phyloP scores from a whole-genome alignment of 345 rosid species.

The Cardamine occulta region DNA sequence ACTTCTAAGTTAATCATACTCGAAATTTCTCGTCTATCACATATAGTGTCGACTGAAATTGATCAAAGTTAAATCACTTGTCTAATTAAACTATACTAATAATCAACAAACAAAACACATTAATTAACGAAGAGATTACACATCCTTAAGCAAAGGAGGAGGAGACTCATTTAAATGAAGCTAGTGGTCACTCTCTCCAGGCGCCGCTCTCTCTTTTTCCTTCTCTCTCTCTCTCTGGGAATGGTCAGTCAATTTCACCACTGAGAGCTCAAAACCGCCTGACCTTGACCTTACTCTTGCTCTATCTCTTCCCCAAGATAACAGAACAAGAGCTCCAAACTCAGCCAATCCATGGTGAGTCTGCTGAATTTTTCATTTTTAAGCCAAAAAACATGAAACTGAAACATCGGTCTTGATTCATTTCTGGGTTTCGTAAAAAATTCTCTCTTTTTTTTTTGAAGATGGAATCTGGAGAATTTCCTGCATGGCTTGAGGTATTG shows the following conservation, averaged over 20 bases:
- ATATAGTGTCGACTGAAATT: neutral
- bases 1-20: neutral
- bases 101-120: neutral
- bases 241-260: conserved; percentile 45
- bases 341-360: conserved; percentile 47
- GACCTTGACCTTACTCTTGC: conserved; percentile 16
- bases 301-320: conserved; percentile 21
- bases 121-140: conserved; percentile 10
- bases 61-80: neutral
- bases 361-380: neutral
- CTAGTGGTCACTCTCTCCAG: conserved; percentile 52
- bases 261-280: conserved; percentile 40
- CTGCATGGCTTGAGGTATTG: conserved; percentile 58
- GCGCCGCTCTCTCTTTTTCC: conserved; percentile 58
- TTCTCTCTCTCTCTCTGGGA: conserved; percentile 41
- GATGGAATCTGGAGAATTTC: conserved; percentile 37
- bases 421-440: neutral
- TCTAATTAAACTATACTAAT: neutral
- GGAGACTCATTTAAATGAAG: conserved; percentile 5
- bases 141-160: neutral
- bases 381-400: neutral
- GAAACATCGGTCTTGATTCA: conserved; percentile 24
- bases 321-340: neutral
- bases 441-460: neutral
- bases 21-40: neutral